Evolutionary conservation across 1,284 basidiomycete species (phyloP), one percentile per base, ranked within the genome.

Genomic region (Ceratobasidium sp.): DNA sequence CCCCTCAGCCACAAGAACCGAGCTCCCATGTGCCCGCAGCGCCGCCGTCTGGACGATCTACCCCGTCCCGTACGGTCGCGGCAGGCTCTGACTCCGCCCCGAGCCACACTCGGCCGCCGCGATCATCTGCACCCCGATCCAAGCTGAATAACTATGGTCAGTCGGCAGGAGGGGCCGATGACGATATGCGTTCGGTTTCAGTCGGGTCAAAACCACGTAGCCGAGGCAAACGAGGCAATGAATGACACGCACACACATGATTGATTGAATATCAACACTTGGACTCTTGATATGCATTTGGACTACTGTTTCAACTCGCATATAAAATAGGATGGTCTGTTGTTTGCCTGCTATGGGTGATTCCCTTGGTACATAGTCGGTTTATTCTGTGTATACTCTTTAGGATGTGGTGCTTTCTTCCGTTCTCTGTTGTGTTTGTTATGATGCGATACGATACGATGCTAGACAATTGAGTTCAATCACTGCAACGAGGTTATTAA

Each of bases 1-100:
- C 55, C 39, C 41, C 65, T 70, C 65, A 70, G 53, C 65, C 65
- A 70, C 65, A 34, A 58, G 53, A 70, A 43, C 65, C 65, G n/a
- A 41, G 23, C 36, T 59, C 57, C 39, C 34, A 43, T 23, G 36
- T 34, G 39, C 5, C 57, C 57, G 36, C 39, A 21, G 55, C 41
- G 18, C 53, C 55, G n/a, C 14, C 39, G 26, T 43, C 65, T 43
- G 41, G 48, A 9, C 64, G 52, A 67, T 70, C 55, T 30, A 52
- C 65, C 23, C 65, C 34, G 28, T 39, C 45, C 16, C 65, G 65
- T 12, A 6, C 65, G n/a, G 23, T 55, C 43, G 43, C 39, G 43
- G 53, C 55, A 28, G 46, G 53, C 16, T 34, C 65, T 14, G 58
- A 53, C 1, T 43, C 65, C 39, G 43, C 53, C 1, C 39, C 65